phyloP scores from a whole-genome alignment of 2,329 filamentous ascomycete genomes.

The Hymenoscyphus fraxineus region DNA sequence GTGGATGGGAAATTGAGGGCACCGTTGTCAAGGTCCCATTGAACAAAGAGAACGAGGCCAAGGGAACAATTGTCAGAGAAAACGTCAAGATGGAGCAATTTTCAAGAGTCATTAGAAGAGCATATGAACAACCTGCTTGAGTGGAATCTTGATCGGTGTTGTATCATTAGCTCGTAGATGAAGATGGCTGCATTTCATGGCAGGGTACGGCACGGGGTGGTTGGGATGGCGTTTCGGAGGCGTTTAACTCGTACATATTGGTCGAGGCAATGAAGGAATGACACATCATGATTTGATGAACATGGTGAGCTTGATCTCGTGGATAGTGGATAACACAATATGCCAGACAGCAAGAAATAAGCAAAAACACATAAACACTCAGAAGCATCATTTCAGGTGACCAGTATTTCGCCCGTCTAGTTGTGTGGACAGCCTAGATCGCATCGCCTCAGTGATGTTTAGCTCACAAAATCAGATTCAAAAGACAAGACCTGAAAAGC shows the following conservation, averaged over 20 bases:
- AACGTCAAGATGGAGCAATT: conserved; percentile 91
- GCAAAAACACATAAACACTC: conserved; percentile 9
- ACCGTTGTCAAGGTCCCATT: conserved; percentile 71
- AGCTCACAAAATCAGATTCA: too few species aligned
- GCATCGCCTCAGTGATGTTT: too few species aligned
- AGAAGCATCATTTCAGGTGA: neutral
- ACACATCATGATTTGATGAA: conserved; percentile 4
- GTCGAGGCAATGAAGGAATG: conserved; percentile 16
- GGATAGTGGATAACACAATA: neutral
- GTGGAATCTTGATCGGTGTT: conserved; percentile 5
- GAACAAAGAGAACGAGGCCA: conserved; percentile 97
- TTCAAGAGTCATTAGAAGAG: conserved; percentile 72
- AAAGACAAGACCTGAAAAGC: too few species aligned
- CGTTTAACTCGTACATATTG: conserved; percentile 4
- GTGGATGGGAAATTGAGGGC: conserved; percentile 74
- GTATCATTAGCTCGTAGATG: conserved; percentile 2
- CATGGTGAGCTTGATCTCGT: neutral
- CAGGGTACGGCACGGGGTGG: conserved; percentile 25
- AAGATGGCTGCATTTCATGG: conserved; percentile 17
- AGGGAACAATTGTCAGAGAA: conserved; percentile 92
- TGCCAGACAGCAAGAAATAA: conserved; percentile 7
- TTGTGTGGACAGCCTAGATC: too few species aligned
- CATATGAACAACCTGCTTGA: conserved; percentile 77
- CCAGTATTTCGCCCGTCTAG: neutral
- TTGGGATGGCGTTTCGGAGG: conserved; percentile 27